A percentile compares a stretch with the other conserved stretches of the same genome.
phyloP scores from a whole-genome alignment of 2,329 filamentous ascomycete genomes.

The Talaromyces sp. region DNA sequence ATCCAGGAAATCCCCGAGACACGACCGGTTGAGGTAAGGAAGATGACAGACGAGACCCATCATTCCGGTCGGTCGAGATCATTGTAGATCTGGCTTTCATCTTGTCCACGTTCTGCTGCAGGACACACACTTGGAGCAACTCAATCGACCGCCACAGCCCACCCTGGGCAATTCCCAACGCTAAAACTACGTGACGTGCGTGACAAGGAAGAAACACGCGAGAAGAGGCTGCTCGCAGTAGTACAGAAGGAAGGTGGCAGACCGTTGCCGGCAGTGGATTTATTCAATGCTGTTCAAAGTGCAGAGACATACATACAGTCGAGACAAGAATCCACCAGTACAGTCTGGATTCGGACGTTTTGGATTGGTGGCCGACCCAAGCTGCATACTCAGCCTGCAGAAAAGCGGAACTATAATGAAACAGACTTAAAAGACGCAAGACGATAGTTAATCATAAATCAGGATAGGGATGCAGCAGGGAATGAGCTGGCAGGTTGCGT shows the following conservation, averaged over 20 bases:
- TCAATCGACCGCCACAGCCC: not conserved
- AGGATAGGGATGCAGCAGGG: constrained; percentile 3
- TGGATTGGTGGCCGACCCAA: constrained; percentile 19
- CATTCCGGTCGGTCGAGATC: constrained; percentile 21
- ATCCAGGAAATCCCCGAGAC: constrained; percentile 19
- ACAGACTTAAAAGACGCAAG: not conserved
- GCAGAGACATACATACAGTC: not conserved
- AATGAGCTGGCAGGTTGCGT: constrained; percentile 20
- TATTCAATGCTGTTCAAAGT: constrained; percentile 1
- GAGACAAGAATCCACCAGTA: constrained; percentile 16
- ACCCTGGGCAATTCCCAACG: not conserved
- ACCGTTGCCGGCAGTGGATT: not conserved
- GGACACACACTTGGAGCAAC: not conserved
- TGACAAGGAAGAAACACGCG: not conserved
- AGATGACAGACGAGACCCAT: constrained; percentile 26
- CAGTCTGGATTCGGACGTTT: constrained; percentile 1
- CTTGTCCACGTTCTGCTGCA: constrained; percentile 16
- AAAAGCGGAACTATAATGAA: constrained; percentile 10
- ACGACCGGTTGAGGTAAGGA: constrained; percentile 29
- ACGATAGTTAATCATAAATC: not conserved
- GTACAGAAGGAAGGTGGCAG: constrained; percentile 4
- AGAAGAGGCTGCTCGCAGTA: constrained; percentile 7
- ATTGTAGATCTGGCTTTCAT: constrained; percentile 34
- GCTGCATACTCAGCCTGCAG: constrained; percentile 20
- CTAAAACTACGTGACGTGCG: constrained; percentile 2